Conservation (phyloP, 2,329 filamentous ascomycete genomes). For the Cercospora zeina region DNA sequence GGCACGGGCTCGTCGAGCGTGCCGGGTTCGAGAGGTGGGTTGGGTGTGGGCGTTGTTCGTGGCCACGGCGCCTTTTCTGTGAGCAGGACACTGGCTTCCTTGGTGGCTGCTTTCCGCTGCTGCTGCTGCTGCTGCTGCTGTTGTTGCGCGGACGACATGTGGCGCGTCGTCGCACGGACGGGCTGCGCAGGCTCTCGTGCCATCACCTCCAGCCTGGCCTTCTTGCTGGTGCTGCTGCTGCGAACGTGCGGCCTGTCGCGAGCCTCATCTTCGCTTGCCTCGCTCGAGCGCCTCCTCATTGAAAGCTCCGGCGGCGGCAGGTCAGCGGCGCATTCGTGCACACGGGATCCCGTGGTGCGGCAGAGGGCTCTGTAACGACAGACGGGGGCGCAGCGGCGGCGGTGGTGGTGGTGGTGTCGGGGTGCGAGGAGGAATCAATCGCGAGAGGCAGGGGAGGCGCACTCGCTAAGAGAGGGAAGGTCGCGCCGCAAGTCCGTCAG, state of each 20-base stretch:
- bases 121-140: constrained; percentile 29
- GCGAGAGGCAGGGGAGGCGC: constrained; percentile 7
- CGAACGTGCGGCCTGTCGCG: constrained; percentile 5
- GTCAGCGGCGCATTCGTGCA: constrained; percentile 10
- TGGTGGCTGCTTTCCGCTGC: constrained; percentile 13
- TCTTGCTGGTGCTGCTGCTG: constrained; percentile 1
- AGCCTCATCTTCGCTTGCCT: constrained; percentile 16
- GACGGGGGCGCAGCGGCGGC: neutral
- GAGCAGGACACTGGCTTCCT: constrained; percentile 21
- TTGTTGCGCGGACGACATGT: constrained; percentile 14
- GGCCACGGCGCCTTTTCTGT: constrained; percentile 24
- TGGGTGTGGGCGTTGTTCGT: constrained; percentile 25
- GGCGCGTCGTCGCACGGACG: constrained; percentile 24
- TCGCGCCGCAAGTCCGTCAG: constrained; percentile 2
- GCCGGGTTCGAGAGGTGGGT: constrained; percentile 27
- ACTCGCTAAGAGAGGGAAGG: constrained; percentile 4
- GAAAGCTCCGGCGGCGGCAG: constrained; percentile 12
- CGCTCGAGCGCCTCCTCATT: constrained; percentile 17
- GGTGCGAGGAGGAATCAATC: constrained; percentile 2
- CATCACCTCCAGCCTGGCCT: constrained; percentile 26
- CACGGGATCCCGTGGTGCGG: neutral
- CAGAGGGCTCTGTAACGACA: constrained; percentile 7
- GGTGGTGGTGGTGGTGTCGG: neutral
- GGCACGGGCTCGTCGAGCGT: constrained; percentile 23
- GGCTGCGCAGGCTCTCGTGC: constrained; percentile 21